These are phyloP conservation scores for Fraxinus excelsior DNA, from an alignment of 257 asterid genomes.

Conservation along the genomic window DNA sequence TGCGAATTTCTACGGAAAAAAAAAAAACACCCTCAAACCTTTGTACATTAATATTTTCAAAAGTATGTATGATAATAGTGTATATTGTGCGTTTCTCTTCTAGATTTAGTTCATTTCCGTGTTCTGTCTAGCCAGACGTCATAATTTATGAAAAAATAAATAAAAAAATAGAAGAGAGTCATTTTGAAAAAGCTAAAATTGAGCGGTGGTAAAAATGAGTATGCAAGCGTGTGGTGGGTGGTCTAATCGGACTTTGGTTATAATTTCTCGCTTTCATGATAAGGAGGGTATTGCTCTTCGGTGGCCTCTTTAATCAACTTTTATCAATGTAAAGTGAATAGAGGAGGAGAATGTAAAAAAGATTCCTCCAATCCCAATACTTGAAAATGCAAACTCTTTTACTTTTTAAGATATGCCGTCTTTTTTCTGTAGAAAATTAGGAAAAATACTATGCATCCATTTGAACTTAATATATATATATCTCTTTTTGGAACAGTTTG, in stretches of 20 bases:
- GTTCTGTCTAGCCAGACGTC: too few species aligned
- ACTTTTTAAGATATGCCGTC: constrained; percentile 41
- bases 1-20: too few species aligned
- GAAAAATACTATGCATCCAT: neutral
- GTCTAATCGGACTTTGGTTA: constrained; percentile 59
- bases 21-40: neutral
- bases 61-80: neutral
- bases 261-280: constrained; percentile 59
- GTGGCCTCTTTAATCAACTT: constrained; percentile 58
- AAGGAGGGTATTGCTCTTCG: constrained; percentile 78
- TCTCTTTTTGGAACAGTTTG: constrained; percentile 49
- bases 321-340: constrained; percentile 39
- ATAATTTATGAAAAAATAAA: too few species aligned
- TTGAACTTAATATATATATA: neutral
- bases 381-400: constrained; percentile 42
- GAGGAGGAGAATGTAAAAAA: constrained; percentile 41
- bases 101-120: too few species aligned
- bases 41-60: neutral
- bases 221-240: constrained; percentile 57
- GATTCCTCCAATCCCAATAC: constrained; percentile 75
- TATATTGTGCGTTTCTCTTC: neutral
- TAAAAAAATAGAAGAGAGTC: neutral
- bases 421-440: constrained; percentile 17
- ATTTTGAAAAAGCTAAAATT: neutral
- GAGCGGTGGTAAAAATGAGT: neutral